These are phyloP conservation scores for Wallacemonas sp. DNA, from an alignment of 208 protist genomes.

Conservation along the genomic window DNA sequence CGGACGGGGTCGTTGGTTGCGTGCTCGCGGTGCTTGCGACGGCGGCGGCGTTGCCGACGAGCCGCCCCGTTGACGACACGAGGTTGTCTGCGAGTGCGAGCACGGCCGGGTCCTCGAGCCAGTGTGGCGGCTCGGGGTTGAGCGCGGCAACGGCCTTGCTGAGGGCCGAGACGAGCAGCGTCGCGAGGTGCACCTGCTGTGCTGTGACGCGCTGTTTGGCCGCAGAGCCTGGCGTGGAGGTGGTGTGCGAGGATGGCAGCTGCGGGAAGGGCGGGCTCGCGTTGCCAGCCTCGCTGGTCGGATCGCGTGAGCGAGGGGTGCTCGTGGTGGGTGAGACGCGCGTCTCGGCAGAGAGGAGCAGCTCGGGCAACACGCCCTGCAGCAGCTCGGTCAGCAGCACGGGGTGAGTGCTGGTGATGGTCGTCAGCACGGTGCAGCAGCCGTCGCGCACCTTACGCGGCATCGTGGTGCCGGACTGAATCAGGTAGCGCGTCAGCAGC, in stretches of 20 bases:
- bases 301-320: background rate
- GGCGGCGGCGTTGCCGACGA: background rate
- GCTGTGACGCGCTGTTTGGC: background rate
- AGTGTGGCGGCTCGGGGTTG: conserved; percentile 7
- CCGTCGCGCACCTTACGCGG: conserved; percentile 36
- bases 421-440: conserved; percentile 24
- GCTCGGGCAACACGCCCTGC: conserved; percentile 15
- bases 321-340: background rate
- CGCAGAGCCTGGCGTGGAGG: background rate
- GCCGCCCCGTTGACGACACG: background rate
- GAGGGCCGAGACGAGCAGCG: conserved; percentile 29
- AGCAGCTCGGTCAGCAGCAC: conserved; percentile 32
- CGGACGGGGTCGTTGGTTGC: background rate
- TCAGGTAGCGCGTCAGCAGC: conserved; percentile 39
- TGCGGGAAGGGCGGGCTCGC: background rate
- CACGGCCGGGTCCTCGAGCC: conserved; percentile 6
- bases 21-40: background rate
- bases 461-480: conserved; percentile 22
- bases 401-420: conserved; percentile 30
- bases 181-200: conserved; percentile 40
- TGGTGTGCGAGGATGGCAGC: background rate
- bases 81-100: background rate
- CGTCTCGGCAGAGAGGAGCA: background rate
- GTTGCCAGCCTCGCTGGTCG: background rate
- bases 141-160: conserved; percentile 19